phyloP scores from a whole-genome alignment of 108 stramenopile genomes.

The Schizochytrium sp. region DNA sequence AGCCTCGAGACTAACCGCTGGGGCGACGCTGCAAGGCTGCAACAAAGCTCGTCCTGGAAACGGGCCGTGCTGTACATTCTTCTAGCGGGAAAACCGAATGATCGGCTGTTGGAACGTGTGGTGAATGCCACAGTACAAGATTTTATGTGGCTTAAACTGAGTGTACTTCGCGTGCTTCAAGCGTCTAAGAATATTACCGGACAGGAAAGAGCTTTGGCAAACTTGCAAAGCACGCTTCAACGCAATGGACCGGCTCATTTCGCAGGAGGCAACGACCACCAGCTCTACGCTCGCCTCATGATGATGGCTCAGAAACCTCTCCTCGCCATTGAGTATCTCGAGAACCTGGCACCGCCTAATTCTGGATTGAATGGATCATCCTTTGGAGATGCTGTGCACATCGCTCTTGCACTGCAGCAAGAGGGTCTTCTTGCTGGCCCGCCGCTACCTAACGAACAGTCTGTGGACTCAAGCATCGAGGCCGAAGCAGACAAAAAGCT shows the following conservation, averaged over 20 bases:
- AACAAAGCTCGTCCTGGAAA: conserved; percentile 51
- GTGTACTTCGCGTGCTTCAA: neutral
- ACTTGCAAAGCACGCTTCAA: neutral
- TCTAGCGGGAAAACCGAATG: conserved; percentile 18
- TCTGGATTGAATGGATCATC: neutral
- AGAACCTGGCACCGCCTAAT: neutral
- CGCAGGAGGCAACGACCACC: conserved; percentile 19
- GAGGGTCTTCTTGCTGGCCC: conserved; percentile 1
- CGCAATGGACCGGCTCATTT: conserved; percentile 20
- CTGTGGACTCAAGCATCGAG: neutral
- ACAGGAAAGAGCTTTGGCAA: neutral
- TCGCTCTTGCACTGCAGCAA: conserved; percentile 27
- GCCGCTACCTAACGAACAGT: neutral
- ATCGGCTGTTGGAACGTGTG: conserved; percentile 1
- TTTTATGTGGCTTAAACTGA: conserved; percentile 46
- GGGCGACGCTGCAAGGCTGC: neutral
- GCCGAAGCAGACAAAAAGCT: neutral
- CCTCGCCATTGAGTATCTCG: neutral
- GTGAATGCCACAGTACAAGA: conserved; percentile 60
- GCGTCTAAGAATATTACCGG: neutral
- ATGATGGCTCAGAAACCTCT: conserved; percentile 15
- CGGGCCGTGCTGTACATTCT: conserved; percentile 52
- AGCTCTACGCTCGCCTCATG: conserved; percentile 55
- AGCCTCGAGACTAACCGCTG: neutral
- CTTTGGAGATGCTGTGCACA: conserved; percentile 19